Percentiles rank a stretch among this genome's conserved stretches.
Evolutionary conservation across 192 early-diverging fungal species (phyloP).

Genomic region (Helicostylum pulchrum): DNA sequence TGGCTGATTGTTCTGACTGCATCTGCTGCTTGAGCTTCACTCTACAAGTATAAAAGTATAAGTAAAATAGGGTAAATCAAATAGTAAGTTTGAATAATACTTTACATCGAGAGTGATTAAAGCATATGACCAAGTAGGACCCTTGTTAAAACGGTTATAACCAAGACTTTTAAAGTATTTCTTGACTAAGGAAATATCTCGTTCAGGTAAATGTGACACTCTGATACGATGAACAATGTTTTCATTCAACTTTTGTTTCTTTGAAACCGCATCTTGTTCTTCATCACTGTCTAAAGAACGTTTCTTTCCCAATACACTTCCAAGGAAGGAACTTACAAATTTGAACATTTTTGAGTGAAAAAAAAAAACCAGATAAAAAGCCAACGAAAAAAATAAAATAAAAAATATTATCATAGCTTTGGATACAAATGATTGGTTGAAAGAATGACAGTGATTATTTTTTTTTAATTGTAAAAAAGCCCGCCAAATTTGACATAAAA

Average conservation of each 20-base stretch:
- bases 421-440: not conserved
- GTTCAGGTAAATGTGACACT: slow-evolving; percentile 25
- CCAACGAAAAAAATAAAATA: not conserved
- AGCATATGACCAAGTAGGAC: slow-evolving; percentile 30
- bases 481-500: not conserved
- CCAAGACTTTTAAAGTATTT: slow-evolving; percentile 26
- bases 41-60: too few relatives aligned
- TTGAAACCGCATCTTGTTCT: not conserved
- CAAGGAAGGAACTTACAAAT: slow-evolving; percentile 17
- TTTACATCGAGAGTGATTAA: slow-evolving; percentile 30
- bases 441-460: not conserved
- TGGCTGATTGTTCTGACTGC: too few relatives aligned
- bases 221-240: slow-evolving; percentile 18
- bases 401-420: not conserved
- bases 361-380: slow-evolving; percentile 6
- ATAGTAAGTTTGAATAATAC: too few relatives aligned
- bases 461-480: not conserved
- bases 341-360: slow-evolving; percentile 14
- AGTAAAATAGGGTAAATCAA: too few relatives aligned
- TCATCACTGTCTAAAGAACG: slow-evolving; percentile 16
- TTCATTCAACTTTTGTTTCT: slow-evolving; percentile 19
- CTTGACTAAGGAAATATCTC: slow-evolving; percentile 19
- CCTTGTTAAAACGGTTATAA: slow-evolving; percentile 22
- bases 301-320: slow-evolving; percentile 17
- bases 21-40: too few relatives aligned